phyloP scores from a whole-genome alignment of 139 green algal species.

The Astrephomene gubernaculifera region DNA sequence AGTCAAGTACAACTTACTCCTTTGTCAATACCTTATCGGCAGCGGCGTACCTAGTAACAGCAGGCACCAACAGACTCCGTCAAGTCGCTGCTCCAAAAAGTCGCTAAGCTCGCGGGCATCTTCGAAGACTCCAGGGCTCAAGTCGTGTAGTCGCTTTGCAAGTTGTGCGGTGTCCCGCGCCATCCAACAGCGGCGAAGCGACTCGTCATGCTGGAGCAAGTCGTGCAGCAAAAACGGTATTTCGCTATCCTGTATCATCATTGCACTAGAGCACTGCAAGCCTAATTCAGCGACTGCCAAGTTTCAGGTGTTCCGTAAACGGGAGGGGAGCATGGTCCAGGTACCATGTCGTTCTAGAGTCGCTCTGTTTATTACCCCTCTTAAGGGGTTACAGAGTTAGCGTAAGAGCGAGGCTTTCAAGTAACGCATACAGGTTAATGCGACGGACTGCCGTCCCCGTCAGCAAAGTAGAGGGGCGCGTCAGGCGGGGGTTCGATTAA shows the following conservation, averaged over 20 bases:
- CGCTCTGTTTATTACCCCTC: too few relatives aligned
- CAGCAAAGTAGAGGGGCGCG: too few relatives aligned
- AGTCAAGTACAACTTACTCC: background rate
- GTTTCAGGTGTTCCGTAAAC: too few relatives aligned
- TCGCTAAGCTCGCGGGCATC: background rate
- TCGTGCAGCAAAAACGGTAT: background rate
- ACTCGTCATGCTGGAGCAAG: constrained; percentile 1
- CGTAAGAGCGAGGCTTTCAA: too few relatives aligned
- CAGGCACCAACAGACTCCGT: constrained; percentile 7
- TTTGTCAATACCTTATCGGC: background rate
- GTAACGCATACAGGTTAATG: too few relatives aligned
- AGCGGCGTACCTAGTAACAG: background rate
- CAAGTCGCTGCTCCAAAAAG: background rate
- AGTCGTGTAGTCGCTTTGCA: background rate
- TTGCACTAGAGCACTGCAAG: too few relatives aligned
- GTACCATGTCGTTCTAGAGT: too few relatives aligned
- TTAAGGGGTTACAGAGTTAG: too few relatives aligned
- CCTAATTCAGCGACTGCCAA: too few relatives aligned
- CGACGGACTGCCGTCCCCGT: too few relatives aligned
- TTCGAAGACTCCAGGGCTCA: background rate
- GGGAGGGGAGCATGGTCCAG: too few relatives aligned
- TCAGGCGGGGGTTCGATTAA: too few relatives aligned
- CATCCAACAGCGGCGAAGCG: background rate
- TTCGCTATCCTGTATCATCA: background rate
- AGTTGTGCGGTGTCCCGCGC: background rate